Base-by-base conservation (phyloP, 129 eudicot species). In the Flaveria linearis region DNA sequence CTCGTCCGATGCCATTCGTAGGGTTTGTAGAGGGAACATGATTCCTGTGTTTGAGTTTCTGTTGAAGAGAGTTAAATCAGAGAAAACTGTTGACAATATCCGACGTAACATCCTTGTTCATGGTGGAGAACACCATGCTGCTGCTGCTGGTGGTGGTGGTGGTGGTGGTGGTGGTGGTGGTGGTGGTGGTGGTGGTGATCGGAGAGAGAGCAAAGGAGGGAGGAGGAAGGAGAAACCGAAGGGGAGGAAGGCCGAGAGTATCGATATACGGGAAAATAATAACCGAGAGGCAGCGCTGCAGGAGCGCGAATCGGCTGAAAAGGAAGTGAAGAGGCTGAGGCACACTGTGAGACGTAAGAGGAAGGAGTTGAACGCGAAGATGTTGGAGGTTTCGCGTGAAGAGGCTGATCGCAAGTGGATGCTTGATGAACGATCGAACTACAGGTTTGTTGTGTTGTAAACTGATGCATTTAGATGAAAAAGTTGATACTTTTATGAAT, bases 311-410 rank as follows among this genome's bases (percentile, higher is more conserved):
- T 26, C 20, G 78, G 96, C 97, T 36, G 93, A 91, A 85, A 89
- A 86, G 86, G 99, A 94, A 72, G 99, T 94, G 43, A 89, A 91
- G 88, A 87, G 87, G 81, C 75, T 94, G 87, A 89, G 99, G 81
- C 85, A 75, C 60, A 75, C 80, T 10, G 89, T 94, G 47, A 91
- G 96, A 80, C 84, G 90, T 46, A 89, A 87, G 60, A 80, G 99
- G 72, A 94, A 89, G 90, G 99, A 94, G 83, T 68, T 94, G 84
- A 89, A 85, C 81, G 86, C 87, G 0, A 76, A 82, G 69, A 94
- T 94, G 96, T 33, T 86, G 82, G 99, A 94, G 86, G 97, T 91
- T 17, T 85, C 99, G 0, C 78, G 85, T 55, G 99, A 94, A 78
- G 99, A 91, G 80, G 92, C 90, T 30, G 99, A 91, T 18, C 85